phyloP scores from a whole-genome alignment of 805 yeast genomes.

The Zygosaccharomyces siamensis region DNA sequence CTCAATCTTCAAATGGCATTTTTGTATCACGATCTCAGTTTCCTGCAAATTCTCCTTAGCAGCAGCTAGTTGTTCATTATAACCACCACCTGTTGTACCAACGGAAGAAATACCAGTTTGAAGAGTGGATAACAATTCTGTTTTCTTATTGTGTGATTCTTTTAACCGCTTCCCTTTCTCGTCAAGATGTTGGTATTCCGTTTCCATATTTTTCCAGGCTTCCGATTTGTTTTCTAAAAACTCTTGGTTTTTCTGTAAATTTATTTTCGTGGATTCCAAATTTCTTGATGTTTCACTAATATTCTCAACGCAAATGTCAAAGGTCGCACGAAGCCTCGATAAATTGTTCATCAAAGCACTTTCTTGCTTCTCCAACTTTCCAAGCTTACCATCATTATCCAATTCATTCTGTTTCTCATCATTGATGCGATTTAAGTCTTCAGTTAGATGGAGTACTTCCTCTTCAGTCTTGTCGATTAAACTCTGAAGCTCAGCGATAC shows the following conservation, averaged over 20 bases:
- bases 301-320: constrained; percentile 54
- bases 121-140: constrained; percentile 74
- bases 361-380: constrained; percentile 56
- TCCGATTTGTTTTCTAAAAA: constrained; percentile 37
- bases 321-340: constrained; percentile 63
- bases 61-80: constrained; percentile 61
- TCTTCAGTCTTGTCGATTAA: constrained; percentile 43
- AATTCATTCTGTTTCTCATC: constrained; percentile 52
- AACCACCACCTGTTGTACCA: constrained; percentile 73
- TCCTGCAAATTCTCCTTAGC: constrained; percentile 53
- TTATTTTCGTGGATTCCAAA: constrained; percentile 29
- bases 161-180: constrained; percentile 43
- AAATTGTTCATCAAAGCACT: constrained; percentile 53
- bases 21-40: constrained; percentile 52
- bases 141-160: constrained; percentile 50
- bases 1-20: constrained; percentile 51
- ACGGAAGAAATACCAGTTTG: constrained; percentile 86
- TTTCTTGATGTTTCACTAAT: constrained; percentile 48
- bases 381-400: constrained; percentile 54
- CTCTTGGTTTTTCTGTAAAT: constrained; percentile 34
- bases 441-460: constrained; percentile 56
- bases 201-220: constrained; percentile 40
- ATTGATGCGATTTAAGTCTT: constrained; percentile 55
- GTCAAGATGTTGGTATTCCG: constrained; percentile 43
- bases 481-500: constrained; percentile 39